phyloP scores from a whole-genome alignment of 148 eudicot species.

The Agrostemma githago region DNA sequence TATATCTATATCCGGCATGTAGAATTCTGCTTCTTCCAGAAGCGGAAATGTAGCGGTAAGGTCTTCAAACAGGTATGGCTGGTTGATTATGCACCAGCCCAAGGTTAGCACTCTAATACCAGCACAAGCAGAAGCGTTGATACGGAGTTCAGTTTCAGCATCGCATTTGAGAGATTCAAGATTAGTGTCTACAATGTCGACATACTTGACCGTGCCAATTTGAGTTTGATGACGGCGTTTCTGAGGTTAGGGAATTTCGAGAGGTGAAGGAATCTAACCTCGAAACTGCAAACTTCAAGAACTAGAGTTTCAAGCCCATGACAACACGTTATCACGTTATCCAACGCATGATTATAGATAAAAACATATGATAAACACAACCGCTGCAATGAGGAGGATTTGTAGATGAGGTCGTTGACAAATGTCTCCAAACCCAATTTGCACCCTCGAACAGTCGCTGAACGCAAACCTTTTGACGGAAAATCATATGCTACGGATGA shows the following conservation, averaged over 20 bases:
- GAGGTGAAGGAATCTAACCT: background rate
- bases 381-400: slow-evolving; percentile 3
- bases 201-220: background rate
- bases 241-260: slow-evolving; percentile 13
- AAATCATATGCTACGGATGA: background rate
- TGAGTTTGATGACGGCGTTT: background rate
- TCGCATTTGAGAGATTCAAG: background rate
- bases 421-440: background rate
- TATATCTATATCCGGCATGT: background rate
- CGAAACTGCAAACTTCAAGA: background rate
- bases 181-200: slow-evolving; percentile 5
- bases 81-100: background rate
- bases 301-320: slow-evolving; percentile 5
- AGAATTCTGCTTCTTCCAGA: background rate
- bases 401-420: background rate
- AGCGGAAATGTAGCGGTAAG: slow-evolving; percentile 9
- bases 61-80: background rate
- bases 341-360: background rate
- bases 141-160: background rate
- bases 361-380: slow-evolving; percentile 7
- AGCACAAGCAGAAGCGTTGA: slow-evolving; percentile 5
- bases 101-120: background rate
- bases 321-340: slow-evolving; percentile 1
- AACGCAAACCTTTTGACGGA: slow-evolving; percentile 8
- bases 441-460: slow-evolving; percentile 9